Percentiles rank a stretch among this genome's conserved stretches.
Evolutionary conservation across 1,284 basidiomycete genomes (phyloP).

Genomic region (Mycena citricolor): DNA sequence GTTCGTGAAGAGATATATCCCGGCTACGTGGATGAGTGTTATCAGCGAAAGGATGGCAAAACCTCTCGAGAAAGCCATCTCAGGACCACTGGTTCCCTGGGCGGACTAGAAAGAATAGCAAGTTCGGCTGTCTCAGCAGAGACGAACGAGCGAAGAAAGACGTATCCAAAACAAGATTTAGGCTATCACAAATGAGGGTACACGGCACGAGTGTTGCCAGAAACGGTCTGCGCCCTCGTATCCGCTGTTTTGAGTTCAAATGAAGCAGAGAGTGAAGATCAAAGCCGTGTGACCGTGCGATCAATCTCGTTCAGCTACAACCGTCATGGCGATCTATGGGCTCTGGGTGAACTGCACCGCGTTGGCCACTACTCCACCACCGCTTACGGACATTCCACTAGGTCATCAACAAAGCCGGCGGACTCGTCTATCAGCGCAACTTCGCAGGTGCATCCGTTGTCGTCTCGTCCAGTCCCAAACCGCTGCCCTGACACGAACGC

Average conservation of each 20-base stretch:
- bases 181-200: too few species aligned
- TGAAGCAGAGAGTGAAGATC: too few species aligned
- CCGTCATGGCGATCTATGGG: slow-evolving; percentile 70
- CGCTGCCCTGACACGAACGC: slow-evolving; percentile 17
- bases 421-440: slow-evolving; percentile 90
- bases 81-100: too few species aligned
- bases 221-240: too few species aligned
- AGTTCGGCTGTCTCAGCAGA: too few species aligned
- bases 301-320: not conserved
- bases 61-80: slow-evolving; percentile 22
- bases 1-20: slow-evolving; percentile 79
- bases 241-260: too few species aligned
- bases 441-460: slow-evolving; percentile 54
- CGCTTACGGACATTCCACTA: slow-evolving; percentile 32
- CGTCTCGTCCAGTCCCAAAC: not conserved
- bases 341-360: slow-evolving; percentile 63
- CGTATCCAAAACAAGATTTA: too few species aligned
- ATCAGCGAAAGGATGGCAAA: slow-evolving; percentile 55
- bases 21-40: slow-evolving; percentile 57
- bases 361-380: slow-evolving; percentile 1
- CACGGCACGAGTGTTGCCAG: too few species aligned
- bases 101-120: too few species aligned
- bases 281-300: too few species aligned
- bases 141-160: too few species aligned
- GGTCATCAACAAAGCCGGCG: slow-evolving; percentile 99